phyloP scores from a whole-genome alignment of 2,329 filamentous ascomycete genomes.

The Fusarium vanettenii region DNA sequence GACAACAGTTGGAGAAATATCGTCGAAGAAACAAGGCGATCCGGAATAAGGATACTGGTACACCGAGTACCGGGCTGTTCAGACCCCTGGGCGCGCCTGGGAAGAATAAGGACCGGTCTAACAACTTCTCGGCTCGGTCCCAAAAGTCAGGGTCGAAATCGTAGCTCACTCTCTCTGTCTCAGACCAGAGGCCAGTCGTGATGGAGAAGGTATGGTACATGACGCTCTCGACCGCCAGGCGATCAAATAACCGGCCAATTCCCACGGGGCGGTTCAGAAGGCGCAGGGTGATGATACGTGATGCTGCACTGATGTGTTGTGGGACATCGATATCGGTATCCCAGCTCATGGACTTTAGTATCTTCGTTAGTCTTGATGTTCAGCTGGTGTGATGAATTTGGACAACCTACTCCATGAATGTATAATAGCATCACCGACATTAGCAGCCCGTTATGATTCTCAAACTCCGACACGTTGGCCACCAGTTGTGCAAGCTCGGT shows the following conservation, averaged over 20 bases:
- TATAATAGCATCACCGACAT: constrained; percentile 44
- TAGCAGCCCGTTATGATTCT: constrained; percentile 37
- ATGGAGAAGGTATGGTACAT: constrained; percentile 39
- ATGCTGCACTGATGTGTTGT: constrained; percentile 35
- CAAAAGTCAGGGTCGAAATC: constrained; percentile 32
- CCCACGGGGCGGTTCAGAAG: constrained; percentile 10
- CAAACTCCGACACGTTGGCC: constrained; percentile 5
- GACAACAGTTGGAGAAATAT: constrained; percentile 3
- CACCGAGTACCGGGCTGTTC: constrained; percentile 38
- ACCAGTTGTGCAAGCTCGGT: constrained; percentile 33
- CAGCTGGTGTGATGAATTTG: background rate
- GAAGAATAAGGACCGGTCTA: constrained; percentile 21
- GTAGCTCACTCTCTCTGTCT: constrained; percentile 1
- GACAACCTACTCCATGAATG: constrained; percentile 37
- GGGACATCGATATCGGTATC: constrained; percentile 35
- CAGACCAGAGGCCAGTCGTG: constrained; percentile 37
- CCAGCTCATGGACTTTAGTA: constrained; percentile 28
- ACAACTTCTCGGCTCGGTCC: constrained; percentile 25
- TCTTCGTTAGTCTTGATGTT: background rate
- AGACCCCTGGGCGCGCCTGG: constrained; percentile 17
- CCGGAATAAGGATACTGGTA: constrained; percentile 34
- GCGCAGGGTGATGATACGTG: constrained; percentile 29
- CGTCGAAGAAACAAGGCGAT: constrained; percentile 18
- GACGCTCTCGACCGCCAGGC: constrained; percentile 39
- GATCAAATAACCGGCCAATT: constrained; percentile 32